These are phyloP conservation scores for Apophysomyces ossiformis DNA, from an alignment of 371 early-diverging fungal genomes.

Conservation along the genomic window DNA sequence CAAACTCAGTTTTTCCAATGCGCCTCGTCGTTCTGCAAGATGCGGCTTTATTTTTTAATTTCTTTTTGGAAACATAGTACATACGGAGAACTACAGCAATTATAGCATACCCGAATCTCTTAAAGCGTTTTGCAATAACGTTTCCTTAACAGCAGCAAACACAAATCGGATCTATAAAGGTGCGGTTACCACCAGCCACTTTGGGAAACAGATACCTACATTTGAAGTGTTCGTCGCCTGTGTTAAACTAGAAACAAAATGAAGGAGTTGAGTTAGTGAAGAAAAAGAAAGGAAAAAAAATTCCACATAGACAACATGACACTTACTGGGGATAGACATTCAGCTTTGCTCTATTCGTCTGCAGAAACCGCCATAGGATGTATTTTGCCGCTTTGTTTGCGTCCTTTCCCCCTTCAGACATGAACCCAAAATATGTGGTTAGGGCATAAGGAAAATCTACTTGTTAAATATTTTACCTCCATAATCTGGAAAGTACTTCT, in stretches of 20 bases:
- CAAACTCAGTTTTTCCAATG: too few species aligned
- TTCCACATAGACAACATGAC: background rate
- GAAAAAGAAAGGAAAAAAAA: background rate
- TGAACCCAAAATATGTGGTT: background rate
- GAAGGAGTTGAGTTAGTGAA: background rate
- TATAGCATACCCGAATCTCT: constrained; percentile 69
- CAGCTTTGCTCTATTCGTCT: constrained; percentile 69
- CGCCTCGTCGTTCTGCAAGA: too few species aligned
- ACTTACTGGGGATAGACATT: constrained; percentile 78
- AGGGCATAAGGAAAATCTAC: background rate
- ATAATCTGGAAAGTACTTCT: constrained; percentile 65
- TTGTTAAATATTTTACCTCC: constrained; percentile 39
- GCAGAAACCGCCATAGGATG: constrained; percentile 73
- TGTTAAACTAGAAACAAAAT: constrained; percentile 53
- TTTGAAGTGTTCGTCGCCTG: constrained; percentile 77
- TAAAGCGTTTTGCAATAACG: constrained; percentile 69
- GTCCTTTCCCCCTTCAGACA: constrained; percentile 60
- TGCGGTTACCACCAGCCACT: background rate
- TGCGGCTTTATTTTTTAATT: too few species aligned
- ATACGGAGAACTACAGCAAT: background rate
- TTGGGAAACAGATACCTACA: constrained; percentile 36
- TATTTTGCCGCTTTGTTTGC: constrained; percentile 76
- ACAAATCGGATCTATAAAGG: constrained; percentile 59
- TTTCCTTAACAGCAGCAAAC: constrained; percentile 78
- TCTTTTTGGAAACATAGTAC: too few species aligned